Evolutionary conservation across 2,329 filamentous ascomycete genomes (phyloP), one percentile per base, ranked within the genome.

Genomic region (Ophiostoma quercus): DNA sequence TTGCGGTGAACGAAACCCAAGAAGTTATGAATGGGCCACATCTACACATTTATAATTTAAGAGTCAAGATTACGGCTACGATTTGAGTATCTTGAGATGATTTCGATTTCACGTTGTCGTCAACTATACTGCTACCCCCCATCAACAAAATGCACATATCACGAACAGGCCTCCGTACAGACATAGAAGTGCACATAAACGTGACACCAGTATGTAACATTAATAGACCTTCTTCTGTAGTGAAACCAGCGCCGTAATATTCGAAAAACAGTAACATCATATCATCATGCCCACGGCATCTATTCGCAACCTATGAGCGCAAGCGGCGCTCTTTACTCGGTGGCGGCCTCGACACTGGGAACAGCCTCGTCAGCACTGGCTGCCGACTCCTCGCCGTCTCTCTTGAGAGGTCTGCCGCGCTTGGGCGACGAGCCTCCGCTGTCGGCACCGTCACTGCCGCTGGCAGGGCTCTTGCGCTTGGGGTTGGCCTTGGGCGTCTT

Each of bases 401-500:
- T 63, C n/a, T 62, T 47, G 62, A n/a, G 47, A 22, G 19, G n/a
- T 34, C 51, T 69, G 34, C 34, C 22, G 3, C 62, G 62, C 63
- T 71, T 71, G 5, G 51, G 25, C 7, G 68, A n/a, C 5, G 63
- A 39, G 19, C 39, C 63, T 5, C 9, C 34, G 9, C 11, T 65
- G 2, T 12, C 37, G 12, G 8, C 32, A 9, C n/a, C 9, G 2
- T 6, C 54, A 5, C 12, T 29, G 22, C 7, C 32, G 14, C 25
- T 19, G 1, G 8, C 39, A 9, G 34, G 11, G 3, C 43, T 43
- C 68, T 72, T 72, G 7, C 71, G 66, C 68, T 72, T 72, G 11
- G 62, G 12, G 2, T 22, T 62, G 11, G 6, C 6, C 25, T 62
- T 62, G 57, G 25, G 57, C 32, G 47, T 3, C 66, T 70, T 71